Percentiles rank a stretch among this genome's conserved stretches.
These are phyloP conservation scores for Melanomma pulvis-pyrius DNA, from an alignment of 495 filamentous ascomycete genomes.

Conservation along the genomic window DNA sequence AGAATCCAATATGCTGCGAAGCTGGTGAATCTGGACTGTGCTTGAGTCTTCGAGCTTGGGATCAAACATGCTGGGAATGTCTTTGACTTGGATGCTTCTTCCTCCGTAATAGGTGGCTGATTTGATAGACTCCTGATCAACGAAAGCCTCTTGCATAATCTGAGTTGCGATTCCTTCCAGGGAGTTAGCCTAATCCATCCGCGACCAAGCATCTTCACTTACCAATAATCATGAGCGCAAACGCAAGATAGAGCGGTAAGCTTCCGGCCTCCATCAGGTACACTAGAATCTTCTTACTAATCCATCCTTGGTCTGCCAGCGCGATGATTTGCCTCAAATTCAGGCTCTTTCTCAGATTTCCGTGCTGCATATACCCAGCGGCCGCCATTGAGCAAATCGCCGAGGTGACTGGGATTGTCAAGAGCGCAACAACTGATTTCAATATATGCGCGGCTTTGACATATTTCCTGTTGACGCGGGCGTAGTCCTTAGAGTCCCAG, in stretches of 20 bases:
- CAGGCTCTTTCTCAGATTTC: constrained; percentile 1
- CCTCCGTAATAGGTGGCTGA: background rate
- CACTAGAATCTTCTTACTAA: background rate
- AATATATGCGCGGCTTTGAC: constrained; percentile 3
- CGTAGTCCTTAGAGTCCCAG: background rate
- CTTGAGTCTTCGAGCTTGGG: background rate
- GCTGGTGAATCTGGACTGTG: background rate
- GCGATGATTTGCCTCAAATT: constrained; percentile 1
- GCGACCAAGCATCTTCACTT: background rate
- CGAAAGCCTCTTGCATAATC: constrained; percentile 8
- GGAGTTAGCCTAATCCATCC: background rate
- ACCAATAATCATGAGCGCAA: constrained; percentile 14
- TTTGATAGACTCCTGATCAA: background rate
- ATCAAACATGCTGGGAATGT: background rate
- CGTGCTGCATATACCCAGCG: constrained; percentile 12
- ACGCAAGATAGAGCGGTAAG: constrained; percentile 5
- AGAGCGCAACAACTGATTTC: background rate
- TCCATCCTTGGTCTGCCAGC: constrained; percentile 19
- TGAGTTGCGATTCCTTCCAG: background rate
- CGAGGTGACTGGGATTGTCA: constrained; percentile 17
- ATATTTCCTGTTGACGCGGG: constrained; percentile 3
- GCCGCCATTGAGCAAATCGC: constrained; percentile 16
- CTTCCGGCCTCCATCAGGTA: background rate
- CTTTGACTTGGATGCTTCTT: background rate
- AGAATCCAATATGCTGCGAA: constrained; percentile 1